Evolutionary conservation across 345 rosid genomes (phyloP).

Genomic region (Salix suchowensis): DNA sequence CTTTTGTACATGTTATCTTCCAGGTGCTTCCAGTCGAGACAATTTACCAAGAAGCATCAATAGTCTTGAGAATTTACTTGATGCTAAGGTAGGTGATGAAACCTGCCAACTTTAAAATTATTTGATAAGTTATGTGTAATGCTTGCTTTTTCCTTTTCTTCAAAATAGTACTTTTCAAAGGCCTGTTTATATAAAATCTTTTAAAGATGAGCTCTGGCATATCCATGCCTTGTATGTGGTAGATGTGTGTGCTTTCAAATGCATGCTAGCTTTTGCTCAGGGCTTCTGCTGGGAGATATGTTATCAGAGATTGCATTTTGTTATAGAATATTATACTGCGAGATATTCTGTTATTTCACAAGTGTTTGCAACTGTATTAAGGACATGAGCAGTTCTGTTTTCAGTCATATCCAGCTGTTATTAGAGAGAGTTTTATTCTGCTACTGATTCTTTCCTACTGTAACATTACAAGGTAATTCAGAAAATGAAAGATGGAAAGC

Average conservation of each 20-base stretch:
- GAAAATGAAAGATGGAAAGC: too few species aligned
- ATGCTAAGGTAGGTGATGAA: conserved; percentile 71
- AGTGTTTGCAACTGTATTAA: neutral
- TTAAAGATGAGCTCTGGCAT: neutral
- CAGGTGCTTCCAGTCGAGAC: conserved; percentile 72
- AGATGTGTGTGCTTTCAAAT: neutral
- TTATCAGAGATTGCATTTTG: neutral
- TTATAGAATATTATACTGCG: neutral
- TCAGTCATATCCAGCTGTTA: neutral
- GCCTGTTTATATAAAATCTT: neutral
- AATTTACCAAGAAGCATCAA: conserved; percentile 77
- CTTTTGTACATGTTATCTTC: conserved; percentile 20
- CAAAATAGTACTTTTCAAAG: neutral
- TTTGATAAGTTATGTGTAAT: conserved; percentile 3
- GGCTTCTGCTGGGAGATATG: neutral
- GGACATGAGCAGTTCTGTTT: neutral
- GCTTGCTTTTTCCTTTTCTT: conserved; percentile 1
- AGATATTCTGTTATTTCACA: neutral
- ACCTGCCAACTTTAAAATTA: conserved; percentile 15
- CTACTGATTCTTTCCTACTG: neutral
- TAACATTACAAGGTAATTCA: neutral
- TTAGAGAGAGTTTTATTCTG: neutral
- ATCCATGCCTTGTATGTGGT: neutral
- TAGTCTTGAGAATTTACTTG: conserved; percentile 80
- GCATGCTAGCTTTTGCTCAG: neutral